These are phyloP conservation scores for Scytalidium lignicola DNA, from an alignment of 2,329 filamentous ascomycete species.

Conservation along the genomic window DNA sequence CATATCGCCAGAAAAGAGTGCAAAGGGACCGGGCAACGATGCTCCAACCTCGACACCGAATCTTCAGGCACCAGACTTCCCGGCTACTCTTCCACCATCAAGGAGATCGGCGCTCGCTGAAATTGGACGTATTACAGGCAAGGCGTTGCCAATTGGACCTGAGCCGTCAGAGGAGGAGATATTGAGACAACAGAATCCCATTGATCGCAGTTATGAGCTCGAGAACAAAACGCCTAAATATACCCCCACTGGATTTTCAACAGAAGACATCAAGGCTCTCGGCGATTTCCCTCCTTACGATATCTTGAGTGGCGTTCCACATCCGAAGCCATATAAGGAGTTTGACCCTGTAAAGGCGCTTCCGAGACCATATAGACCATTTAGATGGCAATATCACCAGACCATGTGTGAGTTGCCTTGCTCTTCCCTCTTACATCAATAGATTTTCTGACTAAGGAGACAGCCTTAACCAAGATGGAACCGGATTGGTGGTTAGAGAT, in stretches of 20 bases:
- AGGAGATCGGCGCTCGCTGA: slow-evolving; percentile 20
- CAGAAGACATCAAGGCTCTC: slow-evolving; percentile 62
- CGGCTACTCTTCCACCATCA: slow-evolving; percentile 23
- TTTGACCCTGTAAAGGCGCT: slow-evolving; percentile 66
- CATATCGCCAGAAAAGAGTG: slow-evolving; percentile 19
- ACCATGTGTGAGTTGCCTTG: slow-evolving; percentile 69
- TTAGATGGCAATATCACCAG: slow-evolving; percentile 82
- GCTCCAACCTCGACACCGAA: neutral
- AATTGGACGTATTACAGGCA: slow-evolving; percentile 15
- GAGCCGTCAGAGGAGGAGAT: slow-evolving; percentile 15
- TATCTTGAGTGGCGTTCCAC: slow-evolving; percentile 65
- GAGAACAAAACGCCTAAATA: slow-evolving; percentile 33
- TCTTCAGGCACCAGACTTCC: slow-evolving; percentile 13
- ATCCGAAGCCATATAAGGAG: slow-evolving; percentile 56
- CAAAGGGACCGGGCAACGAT: neutral
- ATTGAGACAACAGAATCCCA: slow-evolving; percentile 18
- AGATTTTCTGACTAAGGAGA: slow-evolving; percentile 7
- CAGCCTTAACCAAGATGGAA: slow-evolving; percentile 74
- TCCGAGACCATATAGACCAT: slow-evolving; percentile 73
- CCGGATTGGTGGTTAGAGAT: slow-evolving; percentile 87
- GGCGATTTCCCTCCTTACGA: slow-evolving; percentile 80
- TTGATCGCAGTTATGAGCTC: slow-evolving; percentile 18
- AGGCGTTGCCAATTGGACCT: slow-evolving; percentile 11
- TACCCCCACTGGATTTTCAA: slow-evolving; percentile 65
- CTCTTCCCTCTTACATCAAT: neutral